A percentile compares a stretch with the other conserved stretches of the same genome.
Conservation (phyloP, 192 early-diverging fungal genomes). For the Gonapodya sp. region DNA sequence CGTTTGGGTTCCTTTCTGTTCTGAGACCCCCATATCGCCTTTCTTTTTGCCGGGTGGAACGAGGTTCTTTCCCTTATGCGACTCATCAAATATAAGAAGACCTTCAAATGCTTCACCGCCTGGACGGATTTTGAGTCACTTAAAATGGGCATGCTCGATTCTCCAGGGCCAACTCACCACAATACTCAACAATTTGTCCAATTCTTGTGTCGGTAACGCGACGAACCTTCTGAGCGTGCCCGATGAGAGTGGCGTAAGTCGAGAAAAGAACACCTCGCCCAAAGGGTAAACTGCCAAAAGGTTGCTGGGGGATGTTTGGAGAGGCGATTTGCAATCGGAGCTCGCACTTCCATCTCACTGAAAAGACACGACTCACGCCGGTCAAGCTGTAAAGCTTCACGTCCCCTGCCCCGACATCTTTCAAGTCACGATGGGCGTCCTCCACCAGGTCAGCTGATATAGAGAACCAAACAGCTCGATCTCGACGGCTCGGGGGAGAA, state of each 20-base stretch:
- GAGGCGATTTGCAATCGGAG: not conserved
- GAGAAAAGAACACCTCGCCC: not conserved
- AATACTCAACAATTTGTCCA: not conserved
- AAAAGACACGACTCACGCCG: not conserved
- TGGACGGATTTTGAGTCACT: no score
- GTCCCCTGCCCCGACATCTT: not conserved
- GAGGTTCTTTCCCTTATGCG: constrained; percentile 9
- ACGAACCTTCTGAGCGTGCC: not conserved
- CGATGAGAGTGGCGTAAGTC: not conserved
- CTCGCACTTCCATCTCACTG: not conserved
- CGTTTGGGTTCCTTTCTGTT: not conserved
- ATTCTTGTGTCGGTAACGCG: not conserved
- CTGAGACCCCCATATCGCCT: not conserved
- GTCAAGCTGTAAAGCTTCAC: not conserved
- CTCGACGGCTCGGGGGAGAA: not conserved
- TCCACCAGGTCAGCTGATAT: not conserved
- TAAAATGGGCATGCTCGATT: no score
- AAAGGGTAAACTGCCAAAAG: not conserved
- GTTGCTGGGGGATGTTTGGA: not conserved
- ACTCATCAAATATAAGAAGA: not conserved
- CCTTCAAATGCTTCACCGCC: not conserved
- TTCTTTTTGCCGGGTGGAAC: not conserved
- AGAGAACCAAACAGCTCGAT: not conserved
- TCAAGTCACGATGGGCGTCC: not conserved
- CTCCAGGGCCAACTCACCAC: not conserved